Evolutionary conservation across 345 rosid genomes (phyloP).

Genomic region (Linum tenue): DNA sequence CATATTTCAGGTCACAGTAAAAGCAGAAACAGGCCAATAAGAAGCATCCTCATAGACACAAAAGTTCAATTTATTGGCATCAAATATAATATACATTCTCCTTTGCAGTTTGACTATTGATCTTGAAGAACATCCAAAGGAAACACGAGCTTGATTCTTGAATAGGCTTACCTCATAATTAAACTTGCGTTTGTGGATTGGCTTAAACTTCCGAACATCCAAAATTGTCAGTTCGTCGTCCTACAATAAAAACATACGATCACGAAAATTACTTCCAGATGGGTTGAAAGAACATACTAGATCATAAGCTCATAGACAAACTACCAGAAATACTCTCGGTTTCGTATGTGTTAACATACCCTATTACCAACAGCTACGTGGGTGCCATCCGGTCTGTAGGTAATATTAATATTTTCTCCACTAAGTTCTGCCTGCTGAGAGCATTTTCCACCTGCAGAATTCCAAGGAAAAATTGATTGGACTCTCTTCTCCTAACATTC

Average conservation of each 20-base stretch:
- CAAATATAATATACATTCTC: slow-evolving; percentile 1
- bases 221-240: slow-evolving; percentile 91
- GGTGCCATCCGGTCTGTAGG: slow-evolving; percentile 89
- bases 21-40: background rate
- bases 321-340: background rate
- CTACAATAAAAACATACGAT: slow-evolving; percentile 27
- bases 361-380: slow-evolving; percentile 93
- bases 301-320: background rate
- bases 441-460: slow-evolving; percentile 78
- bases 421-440: slow-evolving; percentile 91
- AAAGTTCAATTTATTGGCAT: background rate
- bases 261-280: background rate
- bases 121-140: background rate
- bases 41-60: no score
- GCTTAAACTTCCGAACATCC: slow-evolving; percentile 95
- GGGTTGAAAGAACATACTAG: background rate
- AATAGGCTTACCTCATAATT: slow-evolving; percentile 60
- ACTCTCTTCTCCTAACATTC: background rate
- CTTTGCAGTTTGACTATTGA: background rate
- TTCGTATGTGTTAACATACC: slow-evolving; percentile 34
- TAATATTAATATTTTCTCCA: slow-evolving; percentile 95
- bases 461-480: background rate
- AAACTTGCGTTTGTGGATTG: slow-evolving; percentile 79
- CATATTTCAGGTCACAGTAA: background rate
- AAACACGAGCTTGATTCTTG: slow-evolving; percentile 5